A percentile compares a stretch with the other conserved stretches of the same genome.
Conservation (phyloP, 441 rosid species). For the Raphanus hybrid region DNA sequence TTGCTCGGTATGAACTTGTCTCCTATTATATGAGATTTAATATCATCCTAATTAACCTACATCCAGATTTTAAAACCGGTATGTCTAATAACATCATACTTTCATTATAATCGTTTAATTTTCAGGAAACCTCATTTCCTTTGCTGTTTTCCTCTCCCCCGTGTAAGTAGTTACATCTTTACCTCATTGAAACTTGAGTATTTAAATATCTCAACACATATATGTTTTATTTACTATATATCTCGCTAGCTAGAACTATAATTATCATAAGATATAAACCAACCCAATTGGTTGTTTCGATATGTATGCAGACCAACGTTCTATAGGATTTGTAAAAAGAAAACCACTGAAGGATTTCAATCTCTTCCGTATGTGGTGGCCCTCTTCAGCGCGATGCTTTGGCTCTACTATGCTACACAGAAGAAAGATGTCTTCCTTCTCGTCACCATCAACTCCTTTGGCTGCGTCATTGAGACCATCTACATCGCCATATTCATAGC, state of each 20-base stretch:
- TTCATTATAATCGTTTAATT: slow-evolving; percentile 8
- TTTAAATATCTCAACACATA: not conserved
- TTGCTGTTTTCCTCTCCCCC: slow-evolving; percentile 59
- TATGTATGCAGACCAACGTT: slow-evolving; percentile 55
- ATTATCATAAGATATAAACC: slow-evolving; percentile 1
- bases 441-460: slow-evolving; percentile 56
- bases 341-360: slow-evolving; percentile 62
- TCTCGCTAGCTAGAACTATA: not conserved
- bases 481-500: slow-evolving; percentile 51
- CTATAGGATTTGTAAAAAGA: slow-evolving; percentile 53
- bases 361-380: slow-evolving; percentile 56
- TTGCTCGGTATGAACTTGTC: slow-evolving; percentile 52
- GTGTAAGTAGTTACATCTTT: slow-evolving; percentile 49
- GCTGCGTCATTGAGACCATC: slow-evolving; percentile 55
- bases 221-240: not conserved
- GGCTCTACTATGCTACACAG: slow-evolving; percentile 58
- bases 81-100: slow-evolving; percentile 15
- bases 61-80: not conserved
- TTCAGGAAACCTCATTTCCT: slow-evolving; percentile 57
- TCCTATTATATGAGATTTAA: not conserved
- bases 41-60: not conserved
- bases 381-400: slow-evolving; percentile 57
- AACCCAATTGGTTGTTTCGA: not conserved
- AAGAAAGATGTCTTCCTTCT: slow-evolving; percentile 55
- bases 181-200: not conserved